phyloP scores from a whole-genome alignment of 257 asterid species.

The Nicotiana obtusifolia region DNA sequence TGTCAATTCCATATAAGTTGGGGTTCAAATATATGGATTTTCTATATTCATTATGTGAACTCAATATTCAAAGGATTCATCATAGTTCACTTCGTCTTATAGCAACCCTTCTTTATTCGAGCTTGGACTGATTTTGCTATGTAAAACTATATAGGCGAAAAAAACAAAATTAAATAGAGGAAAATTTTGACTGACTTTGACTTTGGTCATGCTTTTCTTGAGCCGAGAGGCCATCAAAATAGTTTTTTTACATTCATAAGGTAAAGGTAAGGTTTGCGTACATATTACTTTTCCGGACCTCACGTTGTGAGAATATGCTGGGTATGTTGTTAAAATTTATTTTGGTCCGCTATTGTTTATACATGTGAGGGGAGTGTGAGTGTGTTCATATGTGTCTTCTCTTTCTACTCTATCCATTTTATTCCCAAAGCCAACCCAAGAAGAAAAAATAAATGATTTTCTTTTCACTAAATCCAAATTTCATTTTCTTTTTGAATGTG shows the following conservation, averaged over 20 bases:
- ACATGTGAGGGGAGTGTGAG: not conserved
- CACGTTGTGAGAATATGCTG: too few species aligned
- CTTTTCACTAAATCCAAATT: not conserved
- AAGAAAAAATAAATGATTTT: not conserved
- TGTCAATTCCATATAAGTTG: not conserved
- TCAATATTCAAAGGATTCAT: not conserved
- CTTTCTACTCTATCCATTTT: slow-evolving; percentile 5
- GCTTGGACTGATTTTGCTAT: not conserved
- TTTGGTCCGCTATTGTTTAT: not conserved
- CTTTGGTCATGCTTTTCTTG: too few species aligned
- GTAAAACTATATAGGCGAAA: not conserved
- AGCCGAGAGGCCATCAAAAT: too few species aligned
- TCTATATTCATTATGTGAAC: not conserved
- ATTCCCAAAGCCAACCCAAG: not conserved
- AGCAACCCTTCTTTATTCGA: not conserved
- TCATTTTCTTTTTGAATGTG: not conserved
- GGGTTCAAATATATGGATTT: not conserved
- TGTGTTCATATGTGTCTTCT: not conserved
- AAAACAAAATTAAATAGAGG: not conserved
- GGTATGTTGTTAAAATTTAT: not conserved
- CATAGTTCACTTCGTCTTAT: not conserved
- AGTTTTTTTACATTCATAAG: too few species aligned
- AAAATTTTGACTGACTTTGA: not conserved
- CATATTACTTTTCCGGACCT: fast-evolving
- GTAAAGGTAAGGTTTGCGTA: too few species aligned